These are phyloP conservation scores for Saccharomycopsis sp. DNA, from an alignment of 805 yeast genomes.

Conservation along the genomic window DNA sequence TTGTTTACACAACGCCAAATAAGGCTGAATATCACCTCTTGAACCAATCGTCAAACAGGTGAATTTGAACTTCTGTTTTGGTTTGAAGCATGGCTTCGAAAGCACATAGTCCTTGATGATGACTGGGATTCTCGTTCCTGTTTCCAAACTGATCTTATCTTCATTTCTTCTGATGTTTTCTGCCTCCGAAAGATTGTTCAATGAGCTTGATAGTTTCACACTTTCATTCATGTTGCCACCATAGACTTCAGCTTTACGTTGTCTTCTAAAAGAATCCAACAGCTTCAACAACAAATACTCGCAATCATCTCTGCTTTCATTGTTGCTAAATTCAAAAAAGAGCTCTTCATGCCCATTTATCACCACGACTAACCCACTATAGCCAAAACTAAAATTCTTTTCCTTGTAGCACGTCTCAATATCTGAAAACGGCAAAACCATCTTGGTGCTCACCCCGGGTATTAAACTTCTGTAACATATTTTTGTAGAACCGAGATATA, in stretches of 20 bases:
- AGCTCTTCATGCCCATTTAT: slow-evolving; percentile 71
- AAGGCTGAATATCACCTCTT: slow-evolving; percentile 95
- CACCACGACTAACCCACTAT: slow-evolving; percentile 60
- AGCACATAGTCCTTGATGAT: slow-evolving; percentile 59
- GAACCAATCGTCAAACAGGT: slow-evolving; percentile 85
- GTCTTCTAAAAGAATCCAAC: slow-evolving; percentile 34
- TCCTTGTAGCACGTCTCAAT: slow-evolving; percentile 62
- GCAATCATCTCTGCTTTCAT: slow-evolving; percentile 64
- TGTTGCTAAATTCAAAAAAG: slow-evolving; percentile 64
- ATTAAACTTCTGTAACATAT: slow-evolving; percentile 75
- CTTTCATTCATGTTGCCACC: slow-evolving; percentile 24
- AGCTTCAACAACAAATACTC: slow-evolving; percentile 43
- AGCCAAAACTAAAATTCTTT: slow-evolving; percentile 57
- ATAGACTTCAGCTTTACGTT: slow-evolving; percentile 10
- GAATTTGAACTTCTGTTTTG: slow-evolving; percentile 47
- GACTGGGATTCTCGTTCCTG: slow-evolving; percentile 55
- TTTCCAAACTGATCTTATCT: slow-evolving; percentile 48
- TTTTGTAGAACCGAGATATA: slow-evolving; percentile 58
- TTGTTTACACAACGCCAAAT: slow-evolving; percentile 80
- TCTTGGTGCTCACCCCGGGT: slow-evolving; percentile 68
- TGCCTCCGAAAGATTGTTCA: slow-evolving; percentile 31
- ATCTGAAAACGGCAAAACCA: slow-evolving; percentile 73
- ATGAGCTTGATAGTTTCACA: slow-evolving; percentile 26
- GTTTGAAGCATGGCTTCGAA: slow-evolving; percentile 32
- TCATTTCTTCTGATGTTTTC: slow-evolving; percentile 63